phyloP scores from a whole-genome alignment of 2,329 filamentous ascomycete species.

The Fusarium musae region DNA sequence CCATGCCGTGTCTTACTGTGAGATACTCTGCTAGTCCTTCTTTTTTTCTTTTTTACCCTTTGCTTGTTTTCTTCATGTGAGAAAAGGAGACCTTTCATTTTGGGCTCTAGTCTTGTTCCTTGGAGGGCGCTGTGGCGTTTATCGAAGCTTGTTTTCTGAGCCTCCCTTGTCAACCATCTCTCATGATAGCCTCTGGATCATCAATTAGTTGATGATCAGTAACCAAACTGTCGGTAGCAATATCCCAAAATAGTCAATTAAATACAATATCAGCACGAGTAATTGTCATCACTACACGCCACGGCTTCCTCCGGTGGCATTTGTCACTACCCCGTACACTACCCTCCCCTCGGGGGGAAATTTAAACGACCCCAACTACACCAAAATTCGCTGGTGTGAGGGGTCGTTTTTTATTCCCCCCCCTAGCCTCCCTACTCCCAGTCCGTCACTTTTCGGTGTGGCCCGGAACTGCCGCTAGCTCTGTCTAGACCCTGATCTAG shows the following conservation, averaged over 20 bases:
- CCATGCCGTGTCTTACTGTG: neutral
- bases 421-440: too few relatives aligned
- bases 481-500: slow-evolving; percentile 1
- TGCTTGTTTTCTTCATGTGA: too few relatives aligned
- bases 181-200: fast-evolving
- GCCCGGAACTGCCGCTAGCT: neutral
- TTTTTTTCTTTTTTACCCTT: neutral
- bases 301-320: neutral
- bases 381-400: too few relatives aligned
- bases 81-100: neutral
- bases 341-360: neutral
- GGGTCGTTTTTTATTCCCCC: too few relatives aligned
- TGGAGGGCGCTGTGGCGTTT: neutral
- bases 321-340: neutral
- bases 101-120: neutral
- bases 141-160: neutral
- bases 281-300: neutral
- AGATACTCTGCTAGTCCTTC: neutral
- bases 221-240: neutral
- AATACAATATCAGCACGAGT: neutral
- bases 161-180: neutral
- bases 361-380: too few relatives aligned
- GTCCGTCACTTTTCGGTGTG: neutral
- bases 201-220: neutral
- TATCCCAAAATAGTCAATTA: neutral